Evolutionary conservation across 805 yeast genomes (phyloP).

Genomic region (Kregervanrija pseudodelftensis): DNA sequence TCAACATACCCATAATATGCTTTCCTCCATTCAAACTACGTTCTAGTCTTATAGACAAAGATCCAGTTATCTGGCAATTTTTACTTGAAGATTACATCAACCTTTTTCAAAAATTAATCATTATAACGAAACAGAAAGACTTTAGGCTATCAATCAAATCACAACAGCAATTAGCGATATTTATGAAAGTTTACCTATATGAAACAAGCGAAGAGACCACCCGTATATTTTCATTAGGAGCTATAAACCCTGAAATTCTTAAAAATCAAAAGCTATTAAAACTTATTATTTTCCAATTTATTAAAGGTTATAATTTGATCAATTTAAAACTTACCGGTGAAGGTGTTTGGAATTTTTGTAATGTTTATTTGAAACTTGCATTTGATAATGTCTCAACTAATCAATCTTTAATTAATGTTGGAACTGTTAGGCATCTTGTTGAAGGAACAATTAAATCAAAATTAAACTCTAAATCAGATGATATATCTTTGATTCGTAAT

Average conservation of each 20-base stretch:
- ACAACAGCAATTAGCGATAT: conserved; percentile 49
- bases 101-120: conserved; percentile 41
- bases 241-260: conserved; percentile 61
- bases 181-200: conserved; percentile 48
- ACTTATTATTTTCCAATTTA: conserved; percentile 41
- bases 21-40: conserved; percentile 72
- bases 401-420: conserved; percentile 24
- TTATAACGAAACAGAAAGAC: conserved; percentile 19
- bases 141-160: conserved; percentile 42
- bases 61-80: conserved; percentile 80
- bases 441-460: conserved; percentile 47
- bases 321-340: conserved; percentile 53
- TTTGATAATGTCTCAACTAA: conserved; percentile 20
- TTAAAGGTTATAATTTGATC: conserved; percentile 46
- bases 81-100: conserved; percentile 55
- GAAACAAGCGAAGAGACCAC: conserved; percentile 59
- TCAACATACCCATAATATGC: conserved; percentile 52
- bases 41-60: conserved; percentile 72
- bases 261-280: conserved; percentile 44
- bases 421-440: conserved; percentile 43
- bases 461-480: conserved; percentile 43
- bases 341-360: conserved; percentile 57
- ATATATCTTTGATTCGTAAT: conserved; percentile 34
- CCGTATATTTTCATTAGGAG: conserved; percentile 61
- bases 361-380: conserved; percentile 39